phyloP scores from a whole-genome alignment of 1,284 basidiomycete genomes.

The Xerocomus amazonicus region DNA sequence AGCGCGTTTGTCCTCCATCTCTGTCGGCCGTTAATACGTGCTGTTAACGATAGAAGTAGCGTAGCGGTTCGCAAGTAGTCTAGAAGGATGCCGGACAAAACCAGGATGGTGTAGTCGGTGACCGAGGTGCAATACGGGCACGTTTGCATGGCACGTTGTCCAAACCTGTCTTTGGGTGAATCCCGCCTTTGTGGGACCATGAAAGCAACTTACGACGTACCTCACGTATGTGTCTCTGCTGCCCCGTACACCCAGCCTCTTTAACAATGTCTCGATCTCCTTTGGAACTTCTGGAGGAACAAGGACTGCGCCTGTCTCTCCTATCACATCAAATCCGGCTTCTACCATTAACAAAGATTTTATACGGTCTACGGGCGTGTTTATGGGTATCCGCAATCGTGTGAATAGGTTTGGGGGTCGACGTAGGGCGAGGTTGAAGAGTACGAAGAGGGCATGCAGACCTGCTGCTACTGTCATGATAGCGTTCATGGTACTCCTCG shows the following conservation, averaged over 20 bases:
- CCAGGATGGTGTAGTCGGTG: constrained; percentile 56
- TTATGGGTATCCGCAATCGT: constrained; percentile 50
- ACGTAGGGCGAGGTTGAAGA: constrained; percentile 46
- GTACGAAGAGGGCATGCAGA: constrained; percentile 53
- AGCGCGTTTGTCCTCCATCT: constrained; percentile 49
- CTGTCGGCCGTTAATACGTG: constrained; percentile 38
- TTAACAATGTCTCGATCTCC: constrained; percentile 50
- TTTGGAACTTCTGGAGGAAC: constrained; percentile 38
- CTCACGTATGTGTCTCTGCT: constrained; percentile 56
- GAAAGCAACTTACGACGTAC: constrained; percentile 33
- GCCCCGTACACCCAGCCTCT: constrained; percentile 55
- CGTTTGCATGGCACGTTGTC: constrained; percentile 56
- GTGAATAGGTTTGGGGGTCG: constrained; percentile 64
- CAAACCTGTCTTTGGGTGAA: constrained; percentile 46
- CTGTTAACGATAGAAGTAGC: constrained; percentile 51
- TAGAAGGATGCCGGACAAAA: constrained; percentile 50
- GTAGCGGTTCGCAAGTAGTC: constrained; percentile 56
- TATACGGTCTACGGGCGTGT: constrained; percentile 50
- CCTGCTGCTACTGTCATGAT: constrained; percentile 36
- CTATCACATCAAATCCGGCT: constrained; percentile 11
- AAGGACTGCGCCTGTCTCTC: constrained; percentile 8
- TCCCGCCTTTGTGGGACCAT: not conserved
- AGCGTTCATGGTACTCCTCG: not conserved
- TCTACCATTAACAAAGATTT: constrained; percentile 41
- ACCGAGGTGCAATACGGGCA: constrained; percentile 60